Conservation (phyloP, 208 protist genomes). For the Herpetomonas samuelpessoai region DNA sequence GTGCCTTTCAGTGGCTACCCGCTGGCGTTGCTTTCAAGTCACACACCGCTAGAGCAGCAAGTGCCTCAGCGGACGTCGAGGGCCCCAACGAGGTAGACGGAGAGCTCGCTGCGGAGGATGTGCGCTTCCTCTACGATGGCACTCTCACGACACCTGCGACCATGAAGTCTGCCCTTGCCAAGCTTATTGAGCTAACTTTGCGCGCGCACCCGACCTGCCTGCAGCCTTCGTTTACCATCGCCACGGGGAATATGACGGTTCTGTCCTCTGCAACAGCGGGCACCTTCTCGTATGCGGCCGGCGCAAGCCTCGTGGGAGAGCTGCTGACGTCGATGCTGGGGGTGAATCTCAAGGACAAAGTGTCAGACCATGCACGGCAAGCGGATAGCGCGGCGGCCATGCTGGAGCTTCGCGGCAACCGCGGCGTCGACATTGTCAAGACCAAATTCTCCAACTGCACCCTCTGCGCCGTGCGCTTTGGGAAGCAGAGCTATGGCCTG, state of each 20-base stretch:
- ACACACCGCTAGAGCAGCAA: too few relatives aligned
- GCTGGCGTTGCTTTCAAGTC: too few relatives aligned
- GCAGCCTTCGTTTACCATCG: slow-evolving; percentile 29
- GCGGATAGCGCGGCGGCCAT: slow-evolving; percentile 14
- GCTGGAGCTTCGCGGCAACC: slow-evolving; percentile 56
- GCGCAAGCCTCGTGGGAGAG: slow-evolving; percentile 27
- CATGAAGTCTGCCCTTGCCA: slow-evolving; percentile 8
- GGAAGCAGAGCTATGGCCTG: slow-evolving; percentile 60
- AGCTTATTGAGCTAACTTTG: slow-evolving; percentile 22
- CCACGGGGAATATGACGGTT: slow-evolving; percentile 8
- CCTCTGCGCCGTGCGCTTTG: slow-evolving; percentile 77
- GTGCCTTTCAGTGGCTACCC: slow-evolving; percentile 34
- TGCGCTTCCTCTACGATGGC: slow-evolving; percentile 15
- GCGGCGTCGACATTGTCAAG: slow-evolving; percentile 65
- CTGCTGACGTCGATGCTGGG: slow-evolving; percentile 28
- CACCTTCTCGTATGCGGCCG: slow-evolving; percentile 1
- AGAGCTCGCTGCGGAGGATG: too few relatives aligned
- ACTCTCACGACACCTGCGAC: slow-evolving; percentile 19
- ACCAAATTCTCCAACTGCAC: slow-evolving; percentile 75
- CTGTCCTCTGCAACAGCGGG: slow-evolving; percentile 4
- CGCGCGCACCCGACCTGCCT: slow-evolving; percentile 44
- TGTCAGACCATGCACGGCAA: neutral
- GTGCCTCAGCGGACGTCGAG: too few relatives aligned
- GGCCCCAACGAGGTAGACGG: neutral
- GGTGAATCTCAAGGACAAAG: slow-evolving; percentile 10